Base-by-base conservation (phyloP, 129 eudicot genomes). In the Tanacetum coccineum region DNA sequence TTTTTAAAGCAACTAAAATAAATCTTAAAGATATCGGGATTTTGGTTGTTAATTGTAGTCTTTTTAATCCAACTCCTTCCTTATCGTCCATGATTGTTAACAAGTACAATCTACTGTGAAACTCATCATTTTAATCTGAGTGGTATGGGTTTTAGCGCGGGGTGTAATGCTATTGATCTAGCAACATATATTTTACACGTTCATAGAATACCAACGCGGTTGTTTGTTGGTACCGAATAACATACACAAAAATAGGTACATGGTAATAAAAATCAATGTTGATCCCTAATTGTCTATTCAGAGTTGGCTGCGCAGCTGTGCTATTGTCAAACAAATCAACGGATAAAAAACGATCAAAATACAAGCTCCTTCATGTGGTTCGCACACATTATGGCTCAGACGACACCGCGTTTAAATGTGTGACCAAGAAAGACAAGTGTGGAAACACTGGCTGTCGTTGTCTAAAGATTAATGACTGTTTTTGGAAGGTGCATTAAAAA, bases 121-220 rank as follows among this genome's bases (percentile, higher is more conserved):
- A 86, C 62, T 1, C 74, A 61, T 13, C 62, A 73, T 6, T 55
- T 82, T 15, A 82, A 68, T 51, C 81, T 86, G 2, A 74, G 79
- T 36, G 92, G 92, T 2, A 86, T 86, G 92, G 92, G 92, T 2
- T 86, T 88, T 78, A 82, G 92, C 44, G 92, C 88, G 0, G 88
- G 92, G 0, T 71, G 80, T 1, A 68, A 77, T 48, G 80, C 83
- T 3, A 22, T 86, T 1, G 78, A 79, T 70, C 59, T 86, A 52
- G 92, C 92, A 1, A 78, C 78, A 46, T 86, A 86, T 18, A 79
- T 83, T 70, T 52, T 86, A 3, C 80, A 66, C 56, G 84, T 80
- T 22, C 86, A 78, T 67, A 54, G 42, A 80, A 78, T 13, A 82
- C 84, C 10, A 79, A 77, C 74, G 92, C 92, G 8, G 80, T 82